Base-by-base conservation (phyloP, 2,329 filamentous ascomycete genomes). In the Curvularia sp. region DNA sequence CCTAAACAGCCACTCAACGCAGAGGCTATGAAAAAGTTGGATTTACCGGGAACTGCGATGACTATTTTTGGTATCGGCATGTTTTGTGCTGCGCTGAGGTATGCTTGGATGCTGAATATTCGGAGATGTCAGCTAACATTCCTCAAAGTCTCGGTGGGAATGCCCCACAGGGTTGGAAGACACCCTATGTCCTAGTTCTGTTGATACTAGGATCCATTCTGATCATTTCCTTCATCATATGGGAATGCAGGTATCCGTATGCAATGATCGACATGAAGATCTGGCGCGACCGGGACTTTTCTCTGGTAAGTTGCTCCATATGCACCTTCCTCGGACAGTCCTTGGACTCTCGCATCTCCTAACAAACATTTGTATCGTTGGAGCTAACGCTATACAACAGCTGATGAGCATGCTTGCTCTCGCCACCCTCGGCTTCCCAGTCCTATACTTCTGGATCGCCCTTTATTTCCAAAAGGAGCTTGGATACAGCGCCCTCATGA, bases 21-120 rank as follows among this genome's bases (percentile, higher is more conserved):
- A 62, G 73, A 83, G 55, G 83, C 83, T 0, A 39, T 88, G 41
- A 85, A 83, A 69, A 81, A 78, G 39, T 85, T 90, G 66, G 88
- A 90, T 74, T 72, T 86, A 6, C 73, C 88, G 0, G 88, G 88
- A 0, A 87, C 86, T 0, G 67, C 82, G 0, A 73, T 89, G 59
- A 86, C 87, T 3, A 81, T 90, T 33, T 79, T 84, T n/a, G 88
- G 88, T 0, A 87, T 89, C 57, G 87, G 86, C 3, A 81, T 88
- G 79, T 85, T 89, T 68, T 87, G 86, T 13, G 85, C 85, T 22
- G 84, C 84, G 1, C 77, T 89, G 57, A 87, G 82, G 80, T 85
- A 71, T 72, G 81, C 79, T 43, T 12, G 5, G 0, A 6, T 10
- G 0, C 0, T 2, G 3, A 7, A 10, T 0, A 5, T 30, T 2